Evolutionary conservation across 805 yeast genomes (phyloP), one percentile per base, ranked within the genome.

Genomic region (Hagleromyces aurorensis): DNA sequence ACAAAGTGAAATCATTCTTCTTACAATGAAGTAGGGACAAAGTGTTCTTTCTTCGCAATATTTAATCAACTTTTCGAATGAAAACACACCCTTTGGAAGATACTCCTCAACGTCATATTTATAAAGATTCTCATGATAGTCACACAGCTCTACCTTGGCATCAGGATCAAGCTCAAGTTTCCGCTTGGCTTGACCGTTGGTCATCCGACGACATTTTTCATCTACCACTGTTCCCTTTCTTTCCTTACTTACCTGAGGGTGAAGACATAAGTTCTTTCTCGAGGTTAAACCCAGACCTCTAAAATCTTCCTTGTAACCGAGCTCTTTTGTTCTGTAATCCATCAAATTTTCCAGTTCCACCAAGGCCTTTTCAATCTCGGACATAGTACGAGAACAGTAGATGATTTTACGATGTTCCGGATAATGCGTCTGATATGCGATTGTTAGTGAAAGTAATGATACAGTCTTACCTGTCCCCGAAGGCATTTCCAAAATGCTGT

Each of bases 401-500:
- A 91, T 84, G 43, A 91, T 77, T 65, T 89, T 91, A 33, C 61
- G 63, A 50, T 85, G 95, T 49, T 89, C 96, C 7, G 96, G 94
- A 54, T 89, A 87, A 51, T 72, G 73, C 83, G 84, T 76, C 55
- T 91, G 99, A 57, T 91, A 91, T 9, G 98, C 95, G 25, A 91
- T 85, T 0, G 97, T 85, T 25, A 91, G 61, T 0, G 97, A 85
- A 17, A 91, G 64, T 52, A 91, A 66, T 1, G 97, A 86, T 3
- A 91, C 82, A 21, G 99, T 91, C 55, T 91, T 91, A 23, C 99
- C 99, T 3, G 99, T 91, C 4, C 99, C 99, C 5, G 99, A 91
- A 44, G 99, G 99, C 99, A 91, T 91, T 62, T 91, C 99, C 50
- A 91, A 59, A 32, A 91, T 86, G 59, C 96, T 82, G 52, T 87